Evolutionary conservation across 192 early-diverging fungal genomes (phyloP), one percentile per base, ranked within the genome.

Genomic region (Coemansia sp.): DNA sequence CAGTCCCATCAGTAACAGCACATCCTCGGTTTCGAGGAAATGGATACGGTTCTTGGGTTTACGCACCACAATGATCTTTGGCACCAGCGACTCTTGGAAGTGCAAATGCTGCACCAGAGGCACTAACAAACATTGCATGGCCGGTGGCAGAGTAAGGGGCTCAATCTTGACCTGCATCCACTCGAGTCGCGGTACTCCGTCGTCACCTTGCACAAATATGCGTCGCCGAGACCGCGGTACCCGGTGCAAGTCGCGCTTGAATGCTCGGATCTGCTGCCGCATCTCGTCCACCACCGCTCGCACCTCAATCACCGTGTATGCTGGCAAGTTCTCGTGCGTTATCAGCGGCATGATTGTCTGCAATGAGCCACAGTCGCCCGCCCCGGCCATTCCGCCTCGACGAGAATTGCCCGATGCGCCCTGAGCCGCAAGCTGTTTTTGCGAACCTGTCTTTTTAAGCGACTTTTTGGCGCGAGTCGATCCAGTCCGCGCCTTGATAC

Each of bases 41-140:
- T 63, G 72, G 4, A 80, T 72, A 26, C 78, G 74, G 57, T 73
- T 72, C 60, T 72, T 74, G 42, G 72, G 72, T 50, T 78, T 73
- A 2, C 67, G 51, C 47, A 73, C 61, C 18, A 49, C 72, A 2
- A 78, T 33, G 17, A 80, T 74, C 18, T 43, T 60, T 5, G 78
- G 78, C 26, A 64, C n/a, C 52, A 69, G 34, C 10, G 60, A 35
- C 39, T 68, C 60, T 8, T 45, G 43, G 61, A 75, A 75, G 26
- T 60, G 60, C 30, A 58, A 37, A 49, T 64, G 55, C 5, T 49
- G 48, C 9, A 75, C 18, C 43, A 75, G 15, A 26, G 48, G 48
- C 34, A 38, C 66, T n/a, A 67, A 19, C 24, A 75, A 46, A 20
- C 47, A 55, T 6, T 60, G 60, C 57, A 75, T 63, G 23, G 60